Conservation (phyloP, 345 rosid species). For the Camelina laxa region DNA sequence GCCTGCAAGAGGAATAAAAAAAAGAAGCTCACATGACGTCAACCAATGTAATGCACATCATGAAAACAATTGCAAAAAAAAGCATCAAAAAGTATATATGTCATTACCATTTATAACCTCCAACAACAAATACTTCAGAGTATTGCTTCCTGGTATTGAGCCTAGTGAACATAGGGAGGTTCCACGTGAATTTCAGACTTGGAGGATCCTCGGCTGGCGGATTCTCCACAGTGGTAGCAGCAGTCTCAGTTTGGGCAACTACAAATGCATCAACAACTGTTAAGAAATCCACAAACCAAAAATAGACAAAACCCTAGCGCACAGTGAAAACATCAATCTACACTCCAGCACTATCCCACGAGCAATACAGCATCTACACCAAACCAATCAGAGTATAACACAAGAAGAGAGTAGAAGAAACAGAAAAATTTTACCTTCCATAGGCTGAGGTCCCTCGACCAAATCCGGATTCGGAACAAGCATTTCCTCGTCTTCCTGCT, state of each 20-base stretch:
- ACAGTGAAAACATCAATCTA: constrained; percentile 32
- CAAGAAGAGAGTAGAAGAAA: not conserved
- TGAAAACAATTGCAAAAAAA: not conserved
- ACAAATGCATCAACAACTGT: constrained; percentile 37
- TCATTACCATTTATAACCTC: constrained; percentile 81
- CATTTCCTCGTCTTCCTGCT: constrained; percentile 97
- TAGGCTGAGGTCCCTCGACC: constrained; percentile 88
- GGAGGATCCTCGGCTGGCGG: constrained; percentile 85
- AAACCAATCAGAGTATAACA: constrained; percentile 3
- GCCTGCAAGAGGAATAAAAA: constrained; percentile 53
- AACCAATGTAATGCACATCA: constrained; percentile 5
- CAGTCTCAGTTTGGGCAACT: constrained; percentile 65
- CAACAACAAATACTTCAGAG: constrained; percentile 77
- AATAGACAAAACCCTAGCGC: constrained; percentile 43
- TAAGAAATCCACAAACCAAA: constrained; percentile 26
- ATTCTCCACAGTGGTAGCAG: constrained; percentile 64
- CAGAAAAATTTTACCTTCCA: constrained; percentile 65
- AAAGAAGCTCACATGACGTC: constrained; percentile 29
- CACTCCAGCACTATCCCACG: constrained; percentile 31
- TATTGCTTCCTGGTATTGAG: constrained; percentile 81
- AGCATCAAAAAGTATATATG: not conserved
- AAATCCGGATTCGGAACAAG: constrained; percentile 87
- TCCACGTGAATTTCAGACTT: constrained; percentile 78
- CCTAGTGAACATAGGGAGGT: constrained; percentile 70
- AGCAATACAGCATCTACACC: constrained; percentile 20